phyloP scores from a whole-genome alignment of 2,329 filamentous ascomycete species.

The Lasiodiplodia citricola region DNA sequence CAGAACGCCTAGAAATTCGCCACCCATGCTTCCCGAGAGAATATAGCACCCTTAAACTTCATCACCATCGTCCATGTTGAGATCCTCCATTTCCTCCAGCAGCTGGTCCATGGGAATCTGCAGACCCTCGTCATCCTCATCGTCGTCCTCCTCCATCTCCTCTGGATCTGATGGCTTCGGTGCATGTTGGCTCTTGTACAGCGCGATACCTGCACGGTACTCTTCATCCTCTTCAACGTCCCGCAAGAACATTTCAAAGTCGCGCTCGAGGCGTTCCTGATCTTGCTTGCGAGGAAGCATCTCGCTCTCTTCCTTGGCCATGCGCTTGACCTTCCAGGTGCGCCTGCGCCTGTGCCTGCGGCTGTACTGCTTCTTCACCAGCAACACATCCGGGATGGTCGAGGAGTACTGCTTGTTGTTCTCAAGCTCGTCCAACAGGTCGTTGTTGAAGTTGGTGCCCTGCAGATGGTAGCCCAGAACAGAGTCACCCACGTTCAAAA shows the following conservation, averaged over 20 bases:
- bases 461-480: constrained; percentile 92
- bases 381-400: constrained; percentile 85
- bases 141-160: constrained; percentile 65
- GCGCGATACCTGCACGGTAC: constrained; percentile 77
- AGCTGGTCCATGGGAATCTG: constrained; percentile 62
- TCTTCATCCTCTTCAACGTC: constrained; percentile 97
- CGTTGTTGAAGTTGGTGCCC: constrained; percentile 91
- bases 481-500: constrained; percentile 87
- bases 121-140: constrained; percentile 59
- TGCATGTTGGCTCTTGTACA: constrained; percentile 75
- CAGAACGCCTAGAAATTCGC: constrained; percentile 2
- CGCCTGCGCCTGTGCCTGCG: constrained; percentile 78
- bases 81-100: constrained; percentile 91
- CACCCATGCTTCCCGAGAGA: background rate
- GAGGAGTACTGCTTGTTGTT: constrained; percentile 75
- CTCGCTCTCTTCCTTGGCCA: constrained; percentile 88
- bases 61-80: constrained; percentile 68
- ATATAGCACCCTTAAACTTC: background rate
- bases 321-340: constrained; percentile 94
- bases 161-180: constrained; percentile 67
- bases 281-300: constrained; percentile 85
- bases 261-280: constrained; percentile 83
- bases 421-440: constrained; percentile 82
- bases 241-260: constrained; percentile 96
- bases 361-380: constrained; percentile 97